A percentile compares a stretch with the other conserved stretches of the same genome.
Conservation (phyloP, 1,139 yeast genomes). For the Debaryomyces udenii region DNA sequence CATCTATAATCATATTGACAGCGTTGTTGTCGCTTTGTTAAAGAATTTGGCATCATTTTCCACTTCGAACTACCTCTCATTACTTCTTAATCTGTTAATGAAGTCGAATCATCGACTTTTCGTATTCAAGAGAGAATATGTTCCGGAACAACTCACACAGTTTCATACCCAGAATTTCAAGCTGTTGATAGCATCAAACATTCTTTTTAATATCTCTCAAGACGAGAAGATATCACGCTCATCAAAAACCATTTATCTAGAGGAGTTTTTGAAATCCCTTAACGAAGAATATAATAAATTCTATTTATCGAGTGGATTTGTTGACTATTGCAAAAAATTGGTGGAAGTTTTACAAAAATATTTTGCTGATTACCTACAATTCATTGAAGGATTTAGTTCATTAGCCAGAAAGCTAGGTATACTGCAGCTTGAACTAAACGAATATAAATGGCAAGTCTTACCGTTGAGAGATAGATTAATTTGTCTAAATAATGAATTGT, state of each 20-base stretch:
- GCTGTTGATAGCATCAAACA: conserved; percentile 22
- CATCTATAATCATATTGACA: conserved; percentile 27
- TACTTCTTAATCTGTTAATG: conserved; percentile 26
- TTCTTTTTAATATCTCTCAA: conserved; percentile 25
- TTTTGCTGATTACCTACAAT: conserved; percentile 20
- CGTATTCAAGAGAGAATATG: conserved; percentile 19
- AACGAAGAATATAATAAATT: conserved; percentile 33
- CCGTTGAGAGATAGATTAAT: conserved; percentile 28
- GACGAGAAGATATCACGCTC: conserved; percentile 16
- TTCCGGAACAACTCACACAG: conserved; percentile 23
- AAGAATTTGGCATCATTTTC: conserved; percentile 29
- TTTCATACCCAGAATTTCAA: conserved; percentile 26
- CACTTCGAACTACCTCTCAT: conserved; percentile 29
- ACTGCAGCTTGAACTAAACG: conserved; percentile 28
- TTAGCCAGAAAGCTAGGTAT: conserved; percentile 37
- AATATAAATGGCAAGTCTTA: conserved; percentile 29
- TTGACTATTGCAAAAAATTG: conserved; percentile 33
- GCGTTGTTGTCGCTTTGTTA: conserved; percentile 25
- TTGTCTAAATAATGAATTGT: conserved; percentile 32
- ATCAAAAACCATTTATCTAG: conserved; percentile 23
- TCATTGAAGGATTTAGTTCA: conserved; percentile 21
- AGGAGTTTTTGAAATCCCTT: conserved; percentile 29
- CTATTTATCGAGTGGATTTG: conserved; percentile 27
- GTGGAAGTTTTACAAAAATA: conserved; percentile 29
- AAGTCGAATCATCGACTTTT: conserved; percentile 23